phyloP scores from a whole-genome alignment of 2,329 filamentous ascomycete genomes.

The Bimuria novae-zelandiae region DNA sequence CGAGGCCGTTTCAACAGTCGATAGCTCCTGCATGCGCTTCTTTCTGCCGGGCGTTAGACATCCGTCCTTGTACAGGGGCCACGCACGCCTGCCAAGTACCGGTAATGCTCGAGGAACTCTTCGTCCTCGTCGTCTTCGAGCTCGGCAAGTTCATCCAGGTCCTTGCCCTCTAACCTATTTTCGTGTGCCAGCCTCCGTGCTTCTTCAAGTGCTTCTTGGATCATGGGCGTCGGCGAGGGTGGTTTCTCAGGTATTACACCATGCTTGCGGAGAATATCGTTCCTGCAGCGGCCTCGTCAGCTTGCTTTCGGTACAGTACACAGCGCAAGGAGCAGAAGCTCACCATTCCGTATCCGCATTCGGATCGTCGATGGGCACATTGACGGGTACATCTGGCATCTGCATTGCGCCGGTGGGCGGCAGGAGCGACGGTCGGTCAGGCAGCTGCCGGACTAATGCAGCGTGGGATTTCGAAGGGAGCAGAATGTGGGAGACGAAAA shows the following conservation, averaged over 20 bases:
- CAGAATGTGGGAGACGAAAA: background rate
- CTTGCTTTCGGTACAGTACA: background rate
- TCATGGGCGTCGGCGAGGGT: slow-evolving; percentile 91
- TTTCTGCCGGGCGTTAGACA: slow-evolving; percentile 53
- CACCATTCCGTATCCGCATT: slow-evolving; percentile 99
- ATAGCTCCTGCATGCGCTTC: slow-evolving; percentile 84
- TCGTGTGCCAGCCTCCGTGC: slow-evolving; percentile 84
- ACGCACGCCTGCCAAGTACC: slow-evolving; percentile 46
- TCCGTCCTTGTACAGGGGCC: background rate
- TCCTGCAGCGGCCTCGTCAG: slow-evolving; percentile 62
- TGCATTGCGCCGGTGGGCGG: slow-evolving; percentile 30
- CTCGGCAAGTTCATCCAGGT: slow-evolving; percentile 89
- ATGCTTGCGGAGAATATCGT: slow-evolving; percentile 96
- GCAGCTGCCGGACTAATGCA: background rate
- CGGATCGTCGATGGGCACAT: slow-evolving; percentile 90
- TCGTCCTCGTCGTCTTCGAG: slow-evolving; percentile 97
- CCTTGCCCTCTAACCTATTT: slow-evolving; percentile 90
- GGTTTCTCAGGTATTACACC: slow-evolving; percentile 97
- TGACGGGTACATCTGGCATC: slow-evolving; percentile 61
- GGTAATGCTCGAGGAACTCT: slow-evolving; percentile 83
- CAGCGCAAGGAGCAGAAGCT: background rate
- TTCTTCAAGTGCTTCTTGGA: slow-evolving; percentile 89
- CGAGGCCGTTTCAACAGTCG: slow-evolving; percentile 73
- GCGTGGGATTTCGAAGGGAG: background rate
- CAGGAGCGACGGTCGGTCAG: background rate